Conservation (phyloP, 352 stramenopile species). For the Globisporangium spinosum region DNA sequence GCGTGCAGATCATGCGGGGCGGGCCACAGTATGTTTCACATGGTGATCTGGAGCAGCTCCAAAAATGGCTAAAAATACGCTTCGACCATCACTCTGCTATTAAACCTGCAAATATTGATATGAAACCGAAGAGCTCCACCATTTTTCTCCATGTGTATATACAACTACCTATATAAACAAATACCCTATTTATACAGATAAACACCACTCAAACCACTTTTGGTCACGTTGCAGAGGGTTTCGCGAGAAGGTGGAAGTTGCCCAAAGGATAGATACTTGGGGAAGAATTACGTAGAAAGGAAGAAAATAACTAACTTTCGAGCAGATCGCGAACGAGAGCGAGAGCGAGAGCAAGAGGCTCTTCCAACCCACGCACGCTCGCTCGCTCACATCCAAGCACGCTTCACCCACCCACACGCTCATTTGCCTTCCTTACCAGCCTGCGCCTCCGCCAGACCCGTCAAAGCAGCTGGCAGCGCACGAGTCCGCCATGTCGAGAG, state of each 20-base stretch:
- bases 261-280: not conserved
- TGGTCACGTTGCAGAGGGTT: conserved; percentile 3
- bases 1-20: not conserved
- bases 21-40: not conserved
- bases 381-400: not conserved
- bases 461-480: not conserved
- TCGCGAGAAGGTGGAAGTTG: conserved; percentile 12
- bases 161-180: not conserved
- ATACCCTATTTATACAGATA: conserved; percentile 2
- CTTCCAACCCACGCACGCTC: conserved; percentile 1
- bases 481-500: conserved; percentile 54
- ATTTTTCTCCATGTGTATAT: not conserved
- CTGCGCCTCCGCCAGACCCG: not conserved
- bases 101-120: not conserved
- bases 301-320: conserved; percentile 3
- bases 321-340: conserved; percentile 8
- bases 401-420: not conserved
- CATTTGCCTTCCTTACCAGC: not conserved
- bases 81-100: not conserved
- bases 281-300: conserved; percentile 6
- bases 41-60: not conserved
- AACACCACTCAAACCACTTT: not conserved
- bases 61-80: conserved; percentile 3
- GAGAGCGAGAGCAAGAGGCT: conserved; percentile 3
- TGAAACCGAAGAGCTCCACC: not conserved